Evolutionary conservation across 1,284 basidiomycete genomes (phyloP).

Genomic region (Rhodotorula mucilaginosa): DNA sequence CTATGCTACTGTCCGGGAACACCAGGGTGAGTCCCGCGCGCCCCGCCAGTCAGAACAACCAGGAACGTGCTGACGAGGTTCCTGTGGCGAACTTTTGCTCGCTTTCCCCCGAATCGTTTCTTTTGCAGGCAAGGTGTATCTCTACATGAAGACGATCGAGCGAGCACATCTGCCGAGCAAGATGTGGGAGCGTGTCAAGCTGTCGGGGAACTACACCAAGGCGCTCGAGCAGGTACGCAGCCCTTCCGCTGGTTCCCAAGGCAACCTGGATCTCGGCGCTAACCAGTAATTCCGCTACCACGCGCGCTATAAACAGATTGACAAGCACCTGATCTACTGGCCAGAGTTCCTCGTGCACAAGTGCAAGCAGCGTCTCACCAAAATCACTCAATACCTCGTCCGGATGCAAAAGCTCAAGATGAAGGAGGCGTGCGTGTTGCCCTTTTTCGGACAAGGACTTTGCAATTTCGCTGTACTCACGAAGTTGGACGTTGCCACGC

Average conservation of each 20-base stretch:
- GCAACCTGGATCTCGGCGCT: neutral
- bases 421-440: conserved; percentile 72
- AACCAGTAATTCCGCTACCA: neutral
- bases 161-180: conserved; percentile 90
- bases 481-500: neutral
- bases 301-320: conserved; percentile 62
- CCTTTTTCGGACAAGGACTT: neutral
- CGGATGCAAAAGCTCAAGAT: conserved; percentile 91
- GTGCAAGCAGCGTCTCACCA: conserved; percentile 97
- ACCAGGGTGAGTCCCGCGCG: conserved; percentile 65
- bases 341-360: conserved; percentile 96
- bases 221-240: conserved; percentile 80
- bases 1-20: conserved; percentile 95
- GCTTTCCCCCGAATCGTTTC: neutral
- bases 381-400: conserved; percentile 98
- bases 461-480: neutral
- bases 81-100: neutral
- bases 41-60: too few relatives aligned
- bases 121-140: conserved; percentile 74
- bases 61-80: neutral
- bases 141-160: conserved; percentile 99
- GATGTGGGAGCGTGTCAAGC: conserved; percentile 95
- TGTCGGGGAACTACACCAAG: conserved; percentile 91
- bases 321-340: conserved; percentile 94
- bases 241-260: too few relatives aligned